Evolutionary conservation across 2,329 filamentous ascomycete genomes (phyloP).

Genomic region (Plenodomus biglobosus): DNA sequence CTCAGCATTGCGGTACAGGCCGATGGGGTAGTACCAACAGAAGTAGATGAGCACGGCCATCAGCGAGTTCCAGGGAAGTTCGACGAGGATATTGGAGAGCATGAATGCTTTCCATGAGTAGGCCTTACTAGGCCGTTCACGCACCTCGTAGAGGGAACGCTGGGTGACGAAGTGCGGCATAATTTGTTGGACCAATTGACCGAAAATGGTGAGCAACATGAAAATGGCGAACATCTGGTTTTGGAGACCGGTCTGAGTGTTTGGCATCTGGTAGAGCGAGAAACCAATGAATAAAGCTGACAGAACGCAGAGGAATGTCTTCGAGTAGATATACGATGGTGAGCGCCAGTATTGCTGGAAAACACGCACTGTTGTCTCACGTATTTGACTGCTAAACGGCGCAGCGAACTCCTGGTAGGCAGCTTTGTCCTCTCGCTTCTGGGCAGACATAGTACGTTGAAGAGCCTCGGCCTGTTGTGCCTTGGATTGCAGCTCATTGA

Average conservation of each 20-base stretch:
- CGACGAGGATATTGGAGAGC: conserved; percentile 78
- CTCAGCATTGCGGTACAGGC: conserved; percentile 70
- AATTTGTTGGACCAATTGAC: conserved; percentile 74
- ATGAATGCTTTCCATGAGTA: conserved; percentile 88
- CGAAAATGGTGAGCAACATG: conserved; percentile 78
- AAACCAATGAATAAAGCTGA: conserved; percentile 78
- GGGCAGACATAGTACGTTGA: conserved; percentile 44
- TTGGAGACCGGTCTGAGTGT: conserved; percentile 75
- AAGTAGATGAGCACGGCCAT: conserved; percentile 77
- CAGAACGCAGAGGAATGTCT: conserved; percentile 66
- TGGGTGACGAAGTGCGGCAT: conserved; percentile 87
- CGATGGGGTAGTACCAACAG: conserved; percentile 84
- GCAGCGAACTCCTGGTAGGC: conserved; percentile 79
- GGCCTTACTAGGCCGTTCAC: conserved; percentile 79
- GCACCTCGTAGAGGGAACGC: conserved; percentile 78
- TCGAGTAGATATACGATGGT: conserved; percentile 86
- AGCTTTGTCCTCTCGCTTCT: conserved; percentile 52
- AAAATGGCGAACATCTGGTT: conserved; percentile 88
- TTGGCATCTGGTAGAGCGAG: conserved; percentile 72
- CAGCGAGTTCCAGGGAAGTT: conserved; percentile 80
- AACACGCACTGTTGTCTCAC: conserved; percentile 69
- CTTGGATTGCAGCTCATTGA: conserved; percentile 49
- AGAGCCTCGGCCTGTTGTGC: conserved; percentile 37
- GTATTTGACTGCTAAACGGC: conserved; percentile 68
- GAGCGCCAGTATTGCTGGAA: conserved; percentile 94